These are phyloP conservation scores for Phoma sp. DNA, from an alignment of 2,329 filamentous ascomycete genomes.

Conservation along the genomic window DNA sequence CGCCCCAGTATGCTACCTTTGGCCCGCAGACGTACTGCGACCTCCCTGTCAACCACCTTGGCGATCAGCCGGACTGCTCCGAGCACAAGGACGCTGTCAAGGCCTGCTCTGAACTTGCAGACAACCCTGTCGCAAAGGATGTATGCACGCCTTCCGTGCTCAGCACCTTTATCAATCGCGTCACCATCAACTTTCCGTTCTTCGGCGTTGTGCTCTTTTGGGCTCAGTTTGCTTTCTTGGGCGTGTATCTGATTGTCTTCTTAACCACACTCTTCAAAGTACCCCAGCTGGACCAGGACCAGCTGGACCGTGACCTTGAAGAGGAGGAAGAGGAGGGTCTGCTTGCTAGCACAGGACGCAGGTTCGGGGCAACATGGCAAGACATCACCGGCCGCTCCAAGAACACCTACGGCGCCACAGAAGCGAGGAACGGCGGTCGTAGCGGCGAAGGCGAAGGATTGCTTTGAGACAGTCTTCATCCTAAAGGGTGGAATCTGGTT, in stretches of 20 bases:
- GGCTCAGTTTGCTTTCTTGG: constrained; percentile 92
- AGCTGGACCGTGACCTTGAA: constrained; percentile 87
- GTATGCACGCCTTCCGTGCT: constrained; percentile 92
- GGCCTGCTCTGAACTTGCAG: constrained; percentile 79
- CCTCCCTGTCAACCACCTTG: constrained; percentile 66
- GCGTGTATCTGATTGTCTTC: constrained; percentile 81
- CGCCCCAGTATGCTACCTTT: constrained; percentile 92
- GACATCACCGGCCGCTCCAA: constrained; percentile 72
- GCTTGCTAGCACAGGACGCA: constrained; percentile 78
- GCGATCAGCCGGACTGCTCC: constrained; percentile 76
- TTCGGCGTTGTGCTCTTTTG: constrained; percentile 94
- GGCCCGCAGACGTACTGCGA: constrained; percentile 95
- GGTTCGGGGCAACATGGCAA: constrained; percentile 87
- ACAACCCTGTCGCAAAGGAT: constrained; percentile 72
- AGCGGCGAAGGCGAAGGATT: constrained; percentile 14
- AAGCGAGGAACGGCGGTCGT: constrained; percentile 29
- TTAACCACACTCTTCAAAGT: constrained; percentile 79
- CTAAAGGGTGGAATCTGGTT: background rate
- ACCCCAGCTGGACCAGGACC: constrained; percentile 75
- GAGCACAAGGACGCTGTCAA: constrained; percentile 74
- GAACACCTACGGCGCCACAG: constrained; percentile 42
- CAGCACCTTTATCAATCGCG: constrained; percentile 90
- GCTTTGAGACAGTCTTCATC: background rate
- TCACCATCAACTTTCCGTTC: constrained; percentile 93
- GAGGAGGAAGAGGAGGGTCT: constrained; percentile 93